phyloP scores from a whole-genome alignment of 371 early-diverging fungal genomes.

The Batrachochytrium dendrobatidis region DNA sequence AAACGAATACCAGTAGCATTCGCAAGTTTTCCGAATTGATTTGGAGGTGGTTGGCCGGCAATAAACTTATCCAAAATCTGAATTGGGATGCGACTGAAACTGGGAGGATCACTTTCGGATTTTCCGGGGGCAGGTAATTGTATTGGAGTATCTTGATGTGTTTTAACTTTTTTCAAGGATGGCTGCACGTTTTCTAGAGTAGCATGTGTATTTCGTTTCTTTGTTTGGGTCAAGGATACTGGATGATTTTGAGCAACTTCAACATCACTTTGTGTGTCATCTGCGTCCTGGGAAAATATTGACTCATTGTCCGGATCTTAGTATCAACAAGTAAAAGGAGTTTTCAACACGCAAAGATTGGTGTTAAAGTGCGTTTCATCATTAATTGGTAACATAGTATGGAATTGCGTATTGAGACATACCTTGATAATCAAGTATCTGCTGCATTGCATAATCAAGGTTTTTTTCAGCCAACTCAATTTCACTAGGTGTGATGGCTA shows the following conservation, averaged over 20 bases:
- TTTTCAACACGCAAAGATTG: no score
- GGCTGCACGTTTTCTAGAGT: no score
- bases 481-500: neutral
- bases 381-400: no score
- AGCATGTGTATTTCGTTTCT: conserved; percentile 4
- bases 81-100: conserved; percentile 25
- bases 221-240: neutral
- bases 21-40: neutral
- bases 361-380: no score
- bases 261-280: no score
- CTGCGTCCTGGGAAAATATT: no score
- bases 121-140: no score
- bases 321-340: no score
- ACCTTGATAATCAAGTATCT: neutral
- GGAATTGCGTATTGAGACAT: no score
- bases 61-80: neutral
- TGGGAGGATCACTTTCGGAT: conserved; percentile 21
- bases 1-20: conserved; percentile 18
- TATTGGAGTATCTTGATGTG: conserved; percentile 1
- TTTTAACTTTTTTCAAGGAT: neutral
- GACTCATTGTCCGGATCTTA: no score
- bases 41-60: neutral
- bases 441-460: conserved; percentile 15
- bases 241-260: no score
- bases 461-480: conserved; percentile 8